Evolutionary conservation across 306 rosid species (phyloP).

Genomic region (Fagus crenata): DNA sequence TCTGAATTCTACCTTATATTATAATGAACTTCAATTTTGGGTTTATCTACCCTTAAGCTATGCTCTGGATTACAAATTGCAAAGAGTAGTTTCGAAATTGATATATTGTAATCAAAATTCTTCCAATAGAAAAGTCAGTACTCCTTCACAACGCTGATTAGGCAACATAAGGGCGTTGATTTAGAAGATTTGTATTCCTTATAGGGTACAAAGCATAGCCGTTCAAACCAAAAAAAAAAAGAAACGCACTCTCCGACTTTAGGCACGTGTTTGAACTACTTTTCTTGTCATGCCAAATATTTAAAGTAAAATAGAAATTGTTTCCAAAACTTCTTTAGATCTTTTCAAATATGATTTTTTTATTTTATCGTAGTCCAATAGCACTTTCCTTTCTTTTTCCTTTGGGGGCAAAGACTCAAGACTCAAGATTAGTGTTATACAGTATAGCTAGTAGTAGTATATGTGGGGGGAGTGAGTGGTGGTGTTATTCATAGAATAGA

Average conservation of each 20-base stretch:
- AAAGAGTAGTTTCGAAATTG: too few relatives aligned
- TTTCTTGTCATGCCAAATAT: background rate
- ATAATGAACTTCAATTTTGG: too few relatives aligned
- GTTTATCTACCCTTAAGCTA: too few relatives aligned
- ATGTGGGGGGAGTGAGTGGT: background rate
- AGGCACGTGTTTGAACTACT: background rate
- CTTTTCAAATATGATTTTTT: too few relatives aligned
- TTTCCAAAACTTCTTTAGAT: too few relatives aligned
- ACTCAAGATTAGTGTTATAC: too few relatives aligned
- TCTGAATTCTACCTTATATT: too few relatives aligned
- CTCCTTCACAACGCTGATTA: background rate
- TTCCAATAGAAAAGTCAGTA: too few relatives aligned
- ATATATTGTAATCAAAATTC: too few relatives aligned
- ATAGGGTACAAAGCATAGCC: background rate
- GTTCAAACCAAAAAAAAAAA: background rate
- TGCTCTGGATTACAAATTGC: too few relatives aligned
- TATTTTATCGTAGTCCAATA: too few relatives aligned
- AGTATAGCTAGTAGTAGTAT: background rate
- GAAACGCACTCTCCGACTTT: background rate
- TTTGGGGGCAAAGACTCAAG: background rate
- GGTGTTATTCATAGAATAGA: constrained; percentile 15
- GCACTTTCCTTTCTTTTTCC: background rate
- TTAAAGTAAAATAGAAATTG: background rate
- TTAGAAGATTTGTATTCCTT: background rate
- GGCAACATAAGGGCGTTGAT: background rate